phyloP scores from a whole-genome alignment of 768 basidiomycete species.

The Leccinum broughii region DNA sequence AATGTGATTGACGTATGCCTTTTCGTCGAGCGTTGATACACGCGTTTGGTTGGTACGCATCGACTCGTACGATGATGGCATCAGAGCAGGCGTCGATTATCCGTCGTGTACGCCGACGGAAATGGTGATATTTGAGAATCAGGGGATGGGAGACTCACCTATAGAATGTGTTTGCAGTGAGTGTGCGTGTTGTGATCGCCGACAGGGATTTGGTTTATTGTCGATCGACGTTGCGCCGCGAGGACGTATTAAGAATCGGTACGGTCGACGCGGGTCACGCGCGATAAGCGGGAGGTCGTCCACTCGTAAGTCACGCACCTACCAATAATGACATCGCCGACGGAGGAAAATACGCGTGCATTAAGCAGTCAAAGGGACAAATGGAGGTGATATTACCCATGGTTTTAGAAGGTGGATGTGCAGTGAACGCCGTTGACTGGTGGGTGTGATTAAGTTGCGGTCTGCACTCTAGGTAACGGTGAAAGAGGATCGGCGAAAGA shows the following conservation, averaged over 20 bases:
- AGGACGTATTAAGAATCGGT: conserved; percentile 12
- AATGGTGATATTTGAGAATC: conserved; percentile 11
- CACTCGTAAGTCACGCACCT: not conserved
- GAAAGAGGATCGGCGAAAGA: conserved; percentile 7
- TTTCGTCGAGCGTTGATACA: not conserved
- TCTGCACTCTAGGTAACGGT: conserved; percentile 10
- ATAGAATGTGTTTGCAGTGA: not conserved
- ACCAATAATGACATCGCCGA: conserved; percentile 4
- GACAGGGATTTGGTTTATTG: conserved; percentile 8
- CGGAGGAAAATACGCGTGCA: not conserved
- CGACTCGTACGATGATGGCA: not conserved
- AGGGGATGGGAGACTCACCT: conserved; percentile 1
- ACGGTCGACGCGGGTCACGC: conserved; percentile 2
- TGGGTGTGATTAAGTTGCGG: conserved; percentile 14
- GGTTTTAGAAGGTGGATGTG: conserved; percentile 3
- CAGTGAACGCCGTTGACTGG: not conserved
- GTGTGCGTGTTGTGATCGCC: conserved; percentile 24
- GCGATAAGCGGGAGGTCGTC: conserved; percentile 1
- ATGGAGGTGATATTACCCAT: conserved; percentile 2
- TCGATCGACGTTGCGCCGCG: not conserved
- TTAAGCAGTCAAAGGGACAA: not conserved
- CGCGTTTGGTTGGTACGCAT: not conserved
- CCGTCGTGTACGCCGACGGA: conserved; percentile 4
- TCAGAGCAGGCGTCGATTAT: conserved; percentile 6
- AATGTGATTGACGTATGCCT: not conserved